Evolutionary conservation across 2,329 filamentous ascomycete species (phyloP), one percentile per base, ranked within the genome.

Genomic region (Parascedosporium putredinis): DNA sequence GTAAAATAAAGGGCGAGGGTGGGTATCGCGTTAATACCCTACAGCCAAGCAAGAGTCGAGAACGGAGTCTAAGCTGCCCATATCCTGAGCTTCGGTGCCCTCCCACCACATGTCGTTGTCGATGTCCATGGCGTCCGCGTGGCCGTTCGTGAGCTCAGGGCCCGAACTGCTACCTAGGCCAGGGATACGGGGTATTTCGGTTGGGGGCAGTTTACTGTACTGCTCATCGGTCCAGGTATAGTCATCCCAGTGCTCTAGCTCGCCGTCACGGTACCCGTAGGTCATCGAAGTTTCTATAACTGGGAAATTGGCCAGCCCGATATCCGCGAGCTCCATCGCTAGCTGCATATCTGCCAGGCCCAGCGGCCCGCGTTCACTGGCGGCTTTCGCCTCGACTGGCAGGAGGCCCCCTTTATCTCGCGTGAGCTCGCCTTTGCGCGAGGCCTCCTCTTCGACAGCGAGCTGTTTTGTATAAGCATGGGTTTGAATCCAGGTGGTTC

Each of bases 291-390:
- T 82, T 24, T 81, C 76, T 33, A 95, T 71, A 22, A 88, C 73
- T 0, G 87, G 88, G 67, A 93, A 90, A 53, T 87, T 81, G 8
- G 82, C 81, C 54, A 95, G 74, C 52, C 86, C 83, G 23, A 78
- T 79, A 49, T 93, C 86, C 10, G 84, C 82, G 55, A 95, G 75
- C 52, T 86, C 79, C 14, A 95, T 64, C 1, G 87, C 81, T 3
- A 95, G 70, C 33, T 85, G 77, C 45, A 96, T 66, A 62, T 96
- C 91, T 16, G 83, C 80, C 68, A 91, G 84, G 12, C 82, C 82
- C 1, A 96, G 67, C 1, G 86, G 80, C 5, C 81, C 78, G 34
- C 88, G 75, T 57, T 84, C 80, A 50, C 79, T 79, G 14, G 85
- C 83, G 49, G 84, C 83, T 61, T 86, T 88, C 3, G 86, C 79